Conservation (phyloP, 2,329 filamentous ascomycete species). For the Chaetomiaceae sp. region DNA sequence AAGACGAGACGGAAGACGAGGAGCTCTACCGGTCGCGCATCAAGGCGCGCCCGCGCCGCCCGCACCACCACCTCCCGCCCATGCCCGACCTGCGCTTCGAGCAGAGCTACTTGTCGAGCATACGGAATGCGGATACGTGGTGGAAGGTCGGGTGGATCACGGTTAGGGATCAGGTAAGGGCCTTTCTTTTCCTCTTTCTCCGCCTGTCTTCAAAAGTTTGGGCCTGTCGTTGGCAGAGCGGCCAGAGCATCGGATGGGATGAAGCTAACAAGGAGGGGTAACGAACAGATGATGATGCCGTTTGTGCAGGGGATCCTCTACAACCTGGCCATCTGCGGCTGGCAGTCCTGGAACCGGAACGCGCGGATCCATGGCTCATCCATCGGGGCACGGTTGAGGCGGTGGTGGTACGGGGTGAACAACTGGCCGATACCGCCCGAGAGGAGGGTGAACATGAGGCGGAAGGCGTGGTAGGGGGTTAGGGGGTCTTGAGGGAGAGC, state of each 20-base stretch:
- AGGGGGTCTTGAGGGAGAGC: too few species aligned
- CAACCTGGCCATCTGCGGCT: constrained; percentile 78
- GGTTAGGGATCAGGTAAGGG: constrained; percentile 72
- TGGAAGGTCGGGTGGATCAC: constrained; percentile 81
- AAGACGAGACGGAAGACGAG: constrained; percentile 43
- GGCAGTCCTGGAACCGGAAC: constrained; percentile 83
- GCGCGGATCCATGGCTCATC: constrained; percentile 72
- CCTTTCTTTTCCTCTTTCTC: neutral
- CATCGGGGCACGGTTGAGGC: constrained; percentile 68
- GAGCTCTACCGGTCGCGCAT: constrained; percentile 4
- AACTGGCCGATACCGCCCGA: constrained; percentile 69
- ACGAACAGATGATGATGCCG: constrained; percentile 69
- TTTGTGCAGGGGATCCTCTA: constrained; percentile 85
- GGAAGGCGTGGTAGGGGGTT: neutral
- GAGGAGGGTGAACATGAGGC: constrained; percentile 8
- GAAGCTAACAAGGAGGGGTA: too few species aligned
- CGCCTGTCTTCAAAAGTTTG: neutral
- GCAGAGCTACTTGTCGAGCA: constrained; percentile 93
- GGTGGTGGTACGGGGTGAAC: constrained; percentile 96
- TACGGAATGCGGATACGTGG: constrained; percentile 73
- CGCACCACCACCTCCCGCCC: constrained; percentile 51
- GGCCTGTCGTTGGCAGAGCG: too few species aligned
- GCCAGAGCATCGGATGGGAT: neutral
- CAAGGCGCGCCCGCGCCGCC: constrained; percentile 44
- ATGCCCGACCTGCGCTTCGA: constrained; percentile 93